Base-by-base conservation (phyloP, 2,329 filamentous ascomycete genomes). In the Nigrograna mackinnonii region DNA sequence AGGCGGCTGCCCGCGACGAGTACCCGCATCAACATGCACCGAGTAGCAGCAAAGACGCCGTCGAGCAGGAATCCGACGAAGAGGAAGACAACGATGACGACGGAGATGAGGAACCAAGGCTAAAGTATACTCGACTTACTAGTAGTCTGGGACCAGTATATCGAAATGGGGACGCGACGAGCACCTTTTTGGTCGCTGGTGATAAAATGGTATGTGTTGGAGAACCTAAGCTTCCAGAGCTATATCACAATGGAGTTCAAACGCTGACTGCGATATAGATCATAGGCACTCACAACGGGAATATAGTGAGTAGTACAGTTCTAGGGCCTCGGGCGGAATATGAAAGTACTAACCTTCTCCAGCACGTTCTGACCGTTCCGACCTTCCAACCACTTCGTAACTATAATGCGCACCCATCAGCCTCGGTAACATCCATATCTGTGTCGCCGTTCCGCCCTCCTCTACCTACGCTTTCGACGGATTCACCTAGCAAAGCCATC, bases 261-360 rank as follows among this genome's bases (percentile, higher is more conserved):
- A 56, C 53, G 46, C 46, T 60, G 49, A 69, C 49, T 39, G 48
- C 35, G 52, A 45, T 52, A 36, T 70, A 92, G 88, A 86, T 96
- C 49, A 78, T 95, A 56, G 94, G 92, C 53, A 96, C 94, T 22
- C 92, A 99, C 68, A 96, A 95, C 72, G 94, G 94, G 58, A 96
- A 94, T 61, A 92, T 97, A 60, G 90, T 95, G 78, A 76, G 86
- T 73, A n/a, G n/a, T n/a, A n/a, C n/a, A n/a, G n/a, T n/a, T n/a
- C n/a, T n/a, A n/a, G n/a, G n/a, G n/a, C n/a, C n/a, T n/a, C n/a
- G n/a, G n/a, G n/a, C n/a, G n/a, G n/a, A n/a, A n/a, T n/a, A n/a
- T n/a, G n/a, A n/a, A n/a, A 33, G 9, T 33, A 17, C 16, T 33
- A 33, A 33, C 31, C 11, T 14, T 32, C 13, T 20, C 19, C 56